Base-by-base conservation (phyloP, 78 protist species). In the Planoprotostelium fungivorum region DNA sequence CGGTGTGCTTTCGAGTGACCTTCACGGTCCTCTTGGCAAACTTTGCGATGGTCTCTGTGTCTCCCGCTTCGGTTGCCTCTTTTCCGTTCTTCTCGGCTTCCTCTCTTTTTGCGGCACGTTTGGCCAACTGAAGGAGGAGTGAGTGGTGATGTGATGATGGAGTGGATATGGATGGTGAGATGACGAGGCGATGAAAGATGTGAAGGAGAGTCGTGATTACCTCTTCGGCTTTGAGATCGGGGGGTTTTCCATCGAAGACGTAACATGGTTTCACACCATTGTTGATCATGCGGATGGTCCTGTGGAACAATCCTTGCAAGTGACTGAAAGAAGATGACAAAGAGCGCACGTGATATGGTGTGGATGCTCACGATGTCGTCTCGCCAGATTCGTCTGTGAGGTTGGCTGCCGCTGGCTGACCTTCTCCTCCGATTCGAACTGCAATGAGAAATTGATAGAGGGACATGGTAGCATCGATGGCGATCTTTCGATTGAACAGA, bases 241-340 rank as follows among this genome's bases (percentile, higher is more conserved):
- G 99, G 35, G 99, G 97, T 84, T 89, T 94, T 25, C 99, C 99
- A 83, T 99, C 99, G 88, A 99, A 99, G 39, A 99, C 99, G 83
- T 94, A 99, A 1, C 98, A 94, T 34, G 99, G 99, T 91, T 99
- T 99, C 86, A 99, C 90, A 29, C 99, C 99, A 37, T 88, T 93
- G 29, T 93, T 94, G 29, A 99, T 38, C 96, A 99, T 90, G n/a
- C 98, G 94, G n/a, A 97, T 96, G 34, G 99, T 98, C 38, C 99
- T 91, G 85, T 94, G 93, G 87, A 99, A 95, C 89, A 98, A 36
- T 1, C 99, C 99, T n/a, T 91, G 86, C 35, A 98, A 37, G 93
- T 98, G 99, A 34, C 96, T 96, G 89, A 29, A 51, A 10, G 63
- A 29, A 37, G 28, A 51, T 35, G 31, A 1, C 16, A 25, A 16